Base-by-base conservation (phyloP, 129 eudicot species). In the Flaveria robusta region DNA sequence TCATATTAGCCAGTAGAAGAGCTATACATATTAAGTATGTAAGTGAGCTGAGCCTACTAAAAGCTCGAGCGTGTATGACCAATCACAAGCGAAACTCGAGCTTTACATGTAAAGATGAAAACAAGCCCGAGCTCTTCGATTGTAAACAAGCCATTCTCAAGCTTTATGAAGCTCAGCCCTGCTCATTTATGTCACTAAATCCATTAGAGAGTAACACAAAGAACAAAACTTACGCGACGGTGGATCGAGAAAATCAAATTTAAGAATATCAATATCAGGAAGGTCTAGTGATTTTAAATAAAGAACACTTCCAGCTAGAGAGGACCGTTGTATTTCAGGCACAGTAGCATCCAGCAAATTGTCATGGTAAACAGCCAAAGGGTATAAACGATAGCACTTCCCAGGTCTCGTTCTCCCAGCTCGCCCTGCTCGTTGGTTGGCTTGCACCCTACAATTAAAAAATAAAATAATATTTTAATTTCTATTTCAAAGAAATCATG, bases 331-430 rank as follows among this genome's bases (percentile, higher is more conserved):
- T 81, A 95, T 95, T 81, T 95, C 99, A 60, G 99, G 99, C 58
- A 91, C 78, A 1, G 99, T 91, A 10, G 96, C 97, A 66, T 89
- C 96, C 75, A 95, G 65, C 65, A 95, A 87, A 69, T 89, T 87
- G 26, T 91, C 97, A 12, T 95, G 76, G 79, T 95, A 95, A 58
- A 88, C 93, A 71, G 72, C 70, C 62, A 88, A 87, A 49, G 99
- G 89, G 74, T 95, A 95, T 68, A 95, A 64, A 24, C 99, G 92
- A 34, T 87, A 91, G 74, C 99, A 95, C 74, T 89, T 95, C 29
- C 99, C 97, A 18, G 99, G 97, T 70, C 97, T 90, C 34, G 99
- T 95, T 82, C 99, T 85, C 74, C 97, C 99, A 49, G 99, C 99
- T 78, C 99, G 87, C 23, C 99, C 99, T 59, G 97, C 96, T 60